Evolutionary conservation across 1,284 basidiomycete genomes (phyloP).

Genomic region (Gomphus bonarii): DNA sequence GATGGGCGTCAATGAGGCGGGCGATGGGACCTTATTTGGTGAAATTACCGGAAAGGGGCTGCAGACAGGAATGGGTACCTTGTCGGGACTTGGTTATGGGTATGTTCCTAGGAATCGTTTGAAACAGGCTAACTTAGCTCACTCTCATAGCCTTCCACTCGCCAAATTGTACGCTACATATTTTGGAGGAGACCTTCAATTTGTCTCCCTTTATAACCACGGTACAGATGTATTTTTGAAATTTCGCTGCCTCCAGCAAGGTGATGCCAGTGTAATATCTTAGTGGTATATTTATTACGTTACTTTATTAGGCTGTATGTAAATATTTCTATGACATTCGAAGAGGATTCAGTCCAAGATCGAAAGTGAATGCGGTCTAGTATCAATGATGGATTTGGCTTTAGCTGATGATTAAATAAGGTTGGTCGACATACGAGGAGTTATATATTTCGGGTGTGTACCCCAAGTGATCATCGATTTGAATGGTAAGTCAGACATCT

Average conservation of each 20-base stretch:
- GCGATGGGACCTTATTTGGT: conserved; percentile 52
- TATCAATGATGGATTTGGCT: too few species aligned
- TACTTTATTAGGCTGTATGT: too few species aligned
- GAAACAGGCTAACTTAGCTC: not conserved
- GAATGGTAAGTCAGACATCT: too few species aligned
- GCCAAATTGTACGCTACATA: conserved; percentile 75
- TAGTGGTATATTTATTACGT: not conserved
- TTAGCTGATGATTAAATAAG: too few species aligned
- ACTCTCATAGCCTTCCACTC: conserved; percentile 50
- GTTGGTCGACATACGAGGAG: too few species aligned
- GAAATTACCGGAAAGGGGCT: conserved; percentile 70
- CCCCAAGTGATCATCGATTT: too few species aligned
- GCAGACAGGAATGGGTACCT: conserved; percentile 64
- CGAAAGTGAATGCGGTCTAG: too few species aligned
- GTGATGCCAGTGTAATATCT: conserved; percentile 38
- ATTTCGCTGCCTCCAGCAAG: conserved; percentile 60
- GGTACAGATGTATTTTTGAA: conserved; percentile 73
- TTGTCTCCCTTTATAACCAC: conserved; percentile 46
- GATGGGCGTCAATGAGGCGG: conserved; percentile 35
- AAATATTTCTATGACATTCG: not conserved
- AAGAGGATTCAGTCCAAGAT: too few species aligned
- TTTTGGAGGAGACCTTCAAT: conserved; percentile 69
- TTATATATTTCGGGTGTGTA: too few species aligned
- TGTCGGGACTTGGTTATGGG: conserved; percentile 79
- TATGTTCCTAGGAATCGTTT: conserved; percentile 10